These are phyloP conservation scores for Hypoxylon sp. DNA, from an alignment of 2,329 filamentous ascomycete genomes.

Conservation along the genomic window DNA sequence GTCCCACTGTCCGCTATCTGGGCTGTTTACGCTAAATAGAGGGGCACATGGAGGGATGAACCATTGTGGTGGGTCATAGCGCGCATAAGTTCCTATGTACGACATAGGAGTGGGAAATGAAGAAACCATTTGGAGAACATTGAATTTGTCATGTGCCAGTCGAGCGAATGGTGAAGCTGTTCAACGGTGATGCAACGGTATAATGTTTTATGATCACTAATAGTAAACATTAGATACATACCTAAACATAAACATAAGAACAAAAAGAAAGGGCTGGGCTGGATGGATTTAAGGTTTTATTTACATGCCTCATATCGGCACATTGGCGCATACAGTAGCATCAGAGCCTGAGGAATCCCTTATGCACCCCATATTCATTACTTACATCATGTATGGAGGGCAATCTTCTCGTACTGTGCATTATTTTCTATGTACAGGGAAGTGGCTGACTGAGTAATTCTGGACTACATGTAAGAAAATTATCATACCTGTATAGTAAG, in stretches of 20 bases:
- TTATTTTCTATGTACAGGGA: not conserved
- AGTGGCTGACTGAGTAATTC: constrained; percentile 2
- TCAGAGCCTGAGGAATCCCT: not conserved
- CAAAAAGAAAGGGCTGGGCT: not conserved
- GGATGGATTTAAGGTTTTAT: not conserved
- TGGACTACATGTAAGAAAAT: not conserved
- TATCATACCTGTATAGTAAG: not conserved
- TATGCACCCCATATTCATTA: constrained; percentile 16
- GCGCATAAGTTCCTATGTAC: constrained; percentile 41
- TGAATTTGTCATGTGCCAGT: not conserved
- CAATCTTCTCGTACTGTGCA: constrained; percentile 27
- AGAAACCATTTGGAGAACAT: not conserved
- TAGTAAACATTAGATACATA: not conserved
- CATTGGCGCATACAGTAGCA: not conserved
- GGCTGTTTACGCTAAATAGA: constrained; percentile 23
- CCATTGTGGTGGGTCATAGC: constrained; percentile 42
- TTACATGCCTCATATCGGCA: too few species aligned
- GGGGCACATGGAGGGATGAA: constrained; percentile 36
- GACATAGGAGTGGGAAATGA: constrained; percentile 31
- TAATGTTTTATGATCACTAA: constrained; percentile 3
- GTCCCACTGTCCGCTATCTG: constrained; percentile 1
- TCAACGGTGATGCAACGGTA: not conserved
- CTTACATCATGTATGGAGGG: constrained; percentile 1
- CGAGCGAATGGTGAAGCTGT: not conserved
- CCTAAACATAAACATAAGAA: not conserved